Conservation (phyloP, 371 early-diverging fungal species). For the Lichtheimia corymbifera region DNA sequence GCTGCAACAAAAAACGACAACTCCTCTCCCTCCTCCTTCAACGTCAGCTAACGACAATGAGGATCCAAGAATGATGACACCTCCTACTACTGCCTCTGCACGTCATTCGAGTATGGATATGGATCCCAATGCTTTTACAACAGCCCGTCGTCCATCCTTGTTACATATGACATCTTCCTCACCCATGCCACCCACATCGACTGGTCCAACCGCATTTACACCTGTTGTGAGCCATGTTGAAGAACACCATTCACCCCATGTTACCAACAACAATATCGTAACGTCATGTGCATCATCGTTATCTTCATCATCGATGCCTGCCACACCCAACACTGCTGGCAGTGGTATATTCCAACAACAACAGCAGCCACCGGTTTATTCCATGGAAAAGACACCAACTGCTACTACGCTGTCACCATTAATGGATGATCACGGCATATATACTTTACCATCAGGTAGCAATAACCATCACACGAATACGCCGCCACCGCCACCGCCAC, state of each 20-base stretch:
- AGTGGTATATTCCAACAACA: conserved; percentile 3
- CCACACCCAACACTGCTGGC: too few species aligned
- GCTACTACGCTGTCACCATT: too few species aligned
- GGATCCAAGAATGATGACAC: neutral
- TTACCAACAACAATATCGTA: neutral
- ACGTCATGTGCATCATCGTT: too few species aligned
- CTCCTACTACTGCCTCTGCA: neutral
- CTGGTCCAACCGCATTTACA: too few species aligned
- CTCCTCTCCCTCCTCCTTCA: neutral
- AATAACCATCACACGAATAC: neutral
- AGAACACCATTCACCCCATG: neutral
- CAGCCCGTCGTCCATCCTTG: too few species aligned
- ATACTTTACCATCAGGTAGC: neutral
- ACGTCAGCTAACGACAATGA: neutral
- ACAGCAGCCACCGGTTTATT: conserved; percentile 2
- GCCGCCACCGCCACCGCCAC: neutral
- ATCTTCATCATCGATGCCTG: too few species aligned
- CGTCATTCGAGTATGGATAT: neutral
- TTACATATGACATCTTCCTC: too few species aligned
- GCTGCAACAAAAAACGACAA: conserved; percentile 17
- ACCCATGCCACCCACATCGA: too few species aligned
- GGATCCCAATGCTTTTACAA: too few species aligned
- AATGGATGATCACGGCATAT: too few species aligned
- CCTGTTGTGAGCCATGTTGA: too few species aligned
- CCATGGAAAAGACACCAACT: too few species aligned